Evolutionary conservation across 495 filamentous ascomycete genomes (phyloP).

Genomic region (Amphirosellinia nigrospora): DNA sequence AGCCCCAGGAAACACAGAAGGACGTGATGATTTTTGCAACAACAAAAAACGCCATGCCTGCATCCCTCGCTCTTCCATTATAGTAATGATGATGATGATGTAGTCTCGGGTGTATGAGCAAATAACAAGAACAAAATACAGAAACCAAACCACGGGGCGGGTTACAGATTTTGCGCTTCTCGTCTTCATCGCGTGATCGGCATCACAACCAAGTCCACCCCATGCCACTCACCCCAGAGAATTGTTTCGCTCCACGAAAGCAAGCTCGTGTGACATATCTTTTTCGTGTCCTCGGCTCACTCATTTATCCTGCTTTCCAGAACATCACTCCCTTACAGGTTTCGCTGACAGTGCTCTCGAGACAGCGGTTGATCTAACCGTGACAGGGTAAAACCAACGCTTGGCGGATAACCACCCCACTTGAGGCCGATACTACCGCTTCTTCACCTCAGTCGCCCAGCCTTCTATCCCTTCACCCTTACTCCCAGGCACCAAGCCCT

Average conservation of each 20-base stretch:
- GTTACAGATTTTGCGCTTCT: background rate
- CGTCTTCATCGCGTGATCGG: background rate
- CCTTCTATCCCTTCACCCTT: conserved; percentile 94
- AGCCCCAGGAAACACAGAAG: background rate
- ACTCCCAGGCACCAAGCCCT: conserved; percentile 74
- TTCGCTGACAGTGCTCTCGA: conserved; percentile 4
- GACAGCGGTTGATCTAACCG: background rate
- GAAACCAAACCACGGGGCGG: background rate
- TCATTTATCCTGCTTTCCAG: conserved; percentile 1
- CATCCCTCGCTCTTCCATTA: conserved; percentile 23
- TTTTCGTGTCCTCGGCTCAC: conserved; percentile 1
- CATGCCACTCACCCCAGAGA: background rate
- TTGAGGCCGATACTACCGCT: conserved; percentile 58
- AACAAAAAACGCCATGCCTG: conserved; percentile 19
- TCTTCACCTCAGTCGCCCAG: conserved; percentile 91
- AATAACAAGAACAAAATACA: conserved; percentile 21
- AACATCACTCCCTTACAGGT: background rate
- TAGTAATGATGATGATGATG: conserved; percentile 21
- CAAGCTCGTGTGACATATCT: background rate
- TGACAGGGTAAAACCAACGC: conserved; percentile 9
- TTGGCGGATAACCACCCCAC: background rate
- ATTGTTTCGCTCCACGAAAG: background rate
- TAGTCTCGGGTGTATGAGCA: conserved; percentile 24
- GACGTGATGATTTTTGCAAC: background rate
- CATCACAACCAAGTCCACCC: background rate